A percentile compares a stretch with the other conserved stretches of the same genome.
Evolutionary conservation across 208 protist genomes (phyloP).

Genomic region (Strigomonas galati): DNA sequence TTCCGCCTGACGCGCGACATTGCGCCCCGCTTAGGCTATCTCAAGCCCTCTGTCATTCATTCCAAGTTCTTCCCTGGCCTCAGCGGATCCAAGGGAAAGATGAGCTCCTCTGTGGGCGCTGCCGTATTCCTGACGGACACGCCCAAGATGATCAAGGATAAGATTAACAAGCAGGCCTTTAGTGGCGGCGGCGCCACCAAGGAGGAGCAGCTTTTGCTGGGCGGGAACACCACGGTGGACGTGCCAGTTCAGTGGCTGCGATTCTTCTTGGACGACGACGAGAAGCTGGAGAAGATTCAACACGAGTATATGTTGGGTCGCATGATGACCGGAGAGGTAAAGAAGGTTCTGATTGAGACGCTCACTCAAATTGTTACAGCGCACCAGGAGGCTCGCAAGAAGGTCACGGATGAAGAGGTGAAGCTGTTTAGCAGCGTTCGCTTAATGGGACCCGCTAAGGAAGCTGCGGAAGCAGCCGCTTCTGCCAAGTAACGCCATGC

Average conservation of each 20-base stretch:
- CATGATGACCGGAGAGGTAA: slow-evolving; percentile 97
- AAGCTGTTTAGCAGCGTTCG: slow-evolving; percentile 56
- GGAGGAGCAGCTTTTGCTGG: slow-evolving; percentile 95
- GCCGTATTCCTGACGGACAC: slow-evolving; percentile 98
- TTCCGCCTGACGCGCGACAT: slow-evolving; percentile 99
- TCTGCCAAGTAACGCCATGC: not conserved
- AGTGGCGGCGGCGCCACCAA: slow-evolving; percentile 96
- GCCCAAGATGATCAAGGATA: slow-evolving; percentile 92
- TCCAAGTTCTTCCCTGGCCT: slow-evolving; percentile 98
- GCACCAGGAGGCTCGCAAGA: slow-evolving; percentile 89
- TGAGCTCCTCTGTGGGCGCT: slow-evolving; percentile 93
- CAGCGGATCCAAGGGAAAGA: slow-evolving; percentile 97
- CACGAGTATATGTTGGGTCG: slow-evolving; percentile 93
- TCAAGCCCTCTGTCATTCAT: slow-evolving; percentile 98
- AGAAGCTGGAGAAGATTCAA: slow-evolving; percentile 73
- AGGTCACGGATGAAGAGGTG: slow-evolving; percentile 90
- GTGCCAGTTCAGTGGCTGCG: slow-evolving; percentile 97
- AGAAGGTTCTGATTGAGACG: slow-evolving; percentile 92
- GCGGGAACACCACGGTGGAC: slow-evolving; percentile 94
- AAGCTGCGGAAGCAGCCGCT: slow-evolving; percentile 8
- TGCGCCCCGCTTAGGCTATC: slow-evolving; percentile 92
- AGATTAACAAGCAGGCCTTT: slow-evolving; percentile 98
- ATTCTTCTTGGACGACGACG: slow-evolving; percentile 99
- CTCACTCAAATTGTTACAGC: slow-evolving; percentile 82
- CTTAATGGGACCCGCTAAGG: slow-evolving; percentile 65